Conservation (phyloP, 2,329 filamentous ascomycete genomes). For the Claviceps sp. region DNA sequence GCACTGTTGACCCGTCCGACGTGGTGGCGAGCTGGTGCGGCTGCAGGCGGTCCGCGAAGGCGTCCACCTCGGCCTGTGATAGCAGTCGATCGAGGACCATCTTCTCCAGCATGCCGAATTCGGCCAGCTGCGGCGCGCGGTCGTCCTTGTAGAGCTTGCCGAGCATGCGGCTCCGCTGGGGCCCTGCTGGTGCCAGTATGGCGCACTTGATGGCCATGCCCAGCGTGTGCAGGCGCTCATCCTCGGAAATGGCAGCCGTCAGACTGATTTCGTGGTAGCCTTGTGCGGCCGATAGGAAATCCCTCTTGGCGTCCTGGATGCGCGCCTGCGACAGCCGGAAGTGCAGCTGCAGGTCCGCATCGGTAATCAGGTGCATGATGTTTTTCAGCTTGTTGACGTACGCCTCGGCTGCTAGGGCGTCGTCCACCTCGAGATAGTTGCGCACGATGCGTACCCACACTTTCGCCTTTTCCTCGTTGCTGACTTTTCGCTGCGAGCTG, state of each 20-base stretch:
- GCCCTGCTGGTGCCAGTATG: slow-evolving; percentile 82
- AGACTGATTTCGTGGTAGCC: slow-evolving; percentile 83
- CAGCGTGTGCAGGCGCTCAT: slow-evolving; percentile 74
- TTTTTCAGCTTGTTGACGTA: slow-evolving; percentile 95
- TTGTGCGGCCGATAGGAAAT: slow-evolving; percentile 76
- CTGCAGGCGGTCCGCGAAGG: slow-evolving; percentile 67
- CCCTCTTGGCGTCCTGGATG: slow-evolving; percentile 79
- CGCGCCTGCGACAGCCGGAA: slow-evolving; percentile 88
- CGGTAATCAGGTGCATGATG: slow-evolving; percentile 64
- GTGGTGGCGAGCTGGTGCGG: slow-evolving; percentile 86
- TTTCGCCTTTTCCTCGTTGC: slow-evolving; percentile 66
- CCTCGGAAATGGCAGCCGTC: slow-evolving; percentile 64
- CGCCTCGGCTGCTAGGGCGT: slow-evolving; percentile 69
- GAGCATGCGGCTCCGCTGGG: slow-evolving; percentile 65
- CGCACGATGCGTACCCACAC: slow-evolving; percentile 92
- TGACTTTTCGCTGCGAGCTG: slow-evolving; percentile 71
- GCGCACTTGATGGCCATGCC: slow-evolving; percentile 83
- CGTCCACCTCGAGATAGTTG: slow-evolving; percentile 87
- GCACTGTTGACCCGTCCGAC: slow-evolving; percentile 80
- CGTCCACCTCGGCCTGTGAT: slow-evolving; percentile 65
- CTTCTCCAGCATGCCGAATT: slow-evolving; percentile 87
- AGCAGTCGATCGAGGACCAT: slow-evolving; percentile 90
- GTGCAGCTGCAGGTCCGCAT: slow-evolving; percentile 63
- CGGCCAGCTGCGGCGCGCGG: slow-evolving; percentile 56
- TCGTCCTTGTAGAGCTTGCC: slow-evolving; percentile 90